Base-by-base conservation (phyloP, 2,329 filamentous ascomycete species). In the Fusarium sp. region DNA sequence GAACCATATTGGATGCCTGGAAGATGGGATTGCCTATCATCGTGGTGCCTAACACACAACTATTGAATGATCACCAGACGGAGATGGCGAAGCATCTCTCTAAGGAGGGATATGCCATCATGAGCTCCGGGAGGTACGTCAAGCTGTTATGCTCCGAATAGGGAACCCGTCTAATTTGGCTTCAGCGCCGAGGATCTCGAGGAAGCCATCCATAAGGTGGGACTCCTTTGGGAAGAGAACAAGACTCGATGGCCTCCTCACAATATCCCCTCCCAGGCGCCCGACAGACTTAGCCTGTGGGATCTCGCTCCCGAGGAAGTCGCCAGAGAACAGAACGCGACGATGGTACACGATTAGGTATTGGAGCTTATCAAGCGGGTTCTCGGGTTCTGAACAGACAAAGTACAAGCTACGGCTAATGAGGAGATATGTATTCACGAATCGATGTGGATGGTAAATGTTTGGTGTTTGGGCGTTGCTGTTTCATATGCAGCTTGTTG, bases 51-150 rank as follows among this genome's bases (percentile, higher is more conserved):
- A 99, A 99, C 77, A 85, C 89, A 3, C 83, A 84, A 8, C 86
- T 99, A 1, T 86, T 97, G 72, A 90, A 96, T 75, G 95, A 99
- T 74, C 96, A 99, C 76, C 96, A 99, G 79, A 86, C 89, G 20
- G 93, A 98, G 77, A 86, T 99, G 55, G 95, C 95, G 1, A 83
- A 89, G 49, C 90, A 92, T 69, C 85, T 98, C 57, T 87, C 91
- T 32, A 81, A 83, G 24, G 87, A 93, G 70, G 90, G 91, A 24
- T 97, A 96, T 79, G 88, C 93, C 4, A 84, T 94, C n/a, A 85
- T 90, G 71, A 92, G 91, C 13, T 82, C 84, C 53, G 80, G 93
- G 41, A 83, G 86, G 90, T 93, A 84, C 56, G 85, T 76, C 28
- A 33, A 26, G 10, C 24, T 10, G 5, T 6, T 15, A 4, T 11